Evolutionary conservation across 495 filamentous ascomycete species (phyloP).

Genomic region (Penicillium longicatenatum): DNA sequence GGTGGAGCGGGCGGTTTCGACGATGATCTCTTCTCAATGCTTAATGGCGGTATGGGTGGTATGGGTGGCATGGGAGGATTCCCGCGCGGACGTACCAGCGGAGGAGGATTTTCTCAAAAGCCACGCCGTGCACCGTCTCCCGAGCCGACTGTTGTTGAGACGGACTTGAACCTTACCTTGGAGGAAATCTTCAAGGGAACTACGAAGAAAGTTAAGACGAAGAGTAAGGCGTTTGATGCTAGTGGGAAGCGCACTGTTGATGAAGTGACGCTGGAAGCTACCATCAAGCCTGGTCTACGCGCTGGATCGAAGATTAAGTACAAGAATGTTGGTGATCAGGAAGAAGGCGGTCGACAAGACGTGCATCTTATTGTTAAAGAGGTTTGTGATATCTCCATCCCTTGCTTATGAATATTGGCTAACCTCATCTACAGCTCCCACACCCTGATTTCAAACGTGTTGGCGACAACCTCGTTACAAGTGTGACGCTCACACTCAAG

Average conservation of each 20-base stretch:
- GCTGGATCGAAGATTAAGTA: slow-evolving; percentile 98
- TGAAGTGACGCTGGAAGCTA: slow-evolving; percentile 88
- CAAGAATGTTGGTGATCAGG: slow-evolving; percentile 91
- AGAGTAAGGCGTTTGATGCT: slow-evolving; percentile 88
- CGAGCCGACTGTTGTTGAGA: slow-evolving; percentile 88
- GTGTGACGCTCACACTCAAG: slow-evolving; percentile 82
- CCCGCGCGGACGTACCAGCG: slow-evolving; percentile 36
- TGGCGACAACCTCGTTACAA: slow-evolving; percentile 79
- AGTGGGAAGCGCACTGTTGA: slow-evolving; percentile 81
- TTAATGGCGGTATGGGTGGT: slow-evolving; percentile 48
- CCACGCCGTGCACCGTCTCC: slow-evolving; percentile 60
- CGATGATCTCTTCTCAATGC: slow-evolving; percentile 11
- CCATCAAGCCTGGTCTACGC: slow-evolving; percentile 92
- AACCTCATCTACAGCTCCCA: slow-evolving; percentile 63
- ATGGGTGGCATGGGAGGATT: slow-evolving; percentile 41
- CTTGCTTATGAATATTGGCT: slow-evolving; percentile 11
- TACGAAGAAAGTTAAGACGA: slow-evolving; percentile 96
- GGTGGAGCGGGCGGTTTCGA: slow-evolving; percentile 26
- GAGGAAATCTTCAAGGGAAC: slow-evolving; percentile 85
- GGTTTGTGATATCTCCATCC: slow-evolving; percentile 55
- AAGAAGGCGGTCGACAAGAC: slow-evolving; percentile 96
- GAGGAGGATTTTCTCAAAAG: slow-evolving; percentile 37
- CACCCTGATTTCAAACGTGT: slow-evolving; percentile 81
- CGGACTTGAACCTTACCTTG: slow-evolving; percentile 74
- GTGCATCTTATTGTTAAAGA: slow-evolving; percentile 91